Evolutionary conservation across 371 early-diverging fungal genomes (phyloP), one percentile per base, ranked within the genome.

Genomic region (Mortierella sp.): DNA sequence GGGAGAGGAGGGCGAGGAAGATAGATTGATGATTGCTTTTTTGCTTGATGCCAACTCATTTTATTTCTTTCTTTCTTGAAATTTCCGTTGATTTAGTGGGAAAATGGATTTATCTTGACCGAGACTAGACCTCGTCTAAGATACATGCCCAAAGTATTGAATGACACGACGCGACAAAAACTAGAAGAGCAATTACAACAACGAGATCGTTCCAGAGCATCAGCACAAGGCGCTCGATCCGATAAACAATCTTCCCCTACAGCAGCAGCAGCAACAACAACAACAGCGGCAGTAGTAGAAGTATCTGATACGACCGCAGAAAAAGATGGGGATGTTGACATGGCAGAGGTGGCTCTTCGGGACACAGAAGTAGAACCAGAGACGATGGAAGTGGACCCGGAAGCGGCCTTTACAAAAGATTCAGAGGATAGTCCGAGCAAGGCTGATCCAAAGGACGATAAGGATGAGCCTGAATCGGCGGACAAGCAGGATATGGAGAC

Each of bases 101-200:
- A 67, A 6, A 69, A 68, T 23, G 79, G 72, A n/a, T 79, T 65
- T 23, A 25, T 79, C 0, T 44, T 79, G 62, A 72, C 79, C 25
- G 70, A 69, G 43, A 79, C 79, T 18, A 25, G 53, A 14, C 79
- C 79, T 6, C 72, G 70, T 15, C 53, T 79, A 44, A 43, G 79
- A 43, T 79, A 70, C 23, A 68, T 79, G 73, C 79, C 79, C 67
- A 79, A 72, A 44, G 64, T 73, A 29, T 21, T 72, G 66, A 79
- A 66, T 23, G 79, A 66, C 11, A 16, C 59, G 15, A 60, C 57
- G 15, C 69, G 56, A 52, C 48, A 50, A 46, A 72, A 66, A 21
- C 46, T 69, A 1, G 66, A 72, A 12, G 61, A 59, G 1, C 70
- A 69, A 21, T 14, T 48, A 12, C 19, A 57, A 45, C 48, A 26